Conservation (phyloP, 768 basidiomycete species). For the Suillus fuscotomentosus region DNA sequence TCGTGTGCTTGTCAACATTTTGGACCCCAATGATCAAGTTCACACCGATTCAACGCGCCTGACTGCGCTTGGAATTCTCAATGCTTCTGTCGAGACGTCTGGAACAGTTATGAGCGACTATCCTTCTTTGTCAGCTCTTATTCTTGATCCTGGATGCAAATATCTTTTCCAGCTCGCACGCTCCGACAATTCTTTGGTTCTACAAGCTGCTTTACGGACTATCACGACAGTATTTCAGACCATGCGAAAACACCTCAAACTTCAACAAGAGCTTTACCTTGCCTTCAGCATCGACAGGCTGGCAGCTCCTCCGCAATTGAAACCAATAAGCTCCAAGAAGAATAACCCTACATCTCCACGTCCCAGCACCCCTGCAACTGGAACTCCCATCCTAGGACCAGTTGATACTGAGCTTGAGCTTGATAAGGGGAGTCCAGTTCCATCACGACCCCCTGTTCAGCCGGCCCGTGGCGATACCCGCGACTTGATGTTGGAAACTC, state of each 20-base stretch:
- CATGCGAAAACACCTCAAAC: conserved; percentile 81
- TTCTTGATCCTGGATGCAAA: conserved; percentile 91
- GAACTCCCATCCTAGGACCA: conserved; percentile 42
- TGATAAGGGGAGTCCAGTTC: conserved; percentile 49
- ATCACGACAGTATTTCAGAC: conserved; percentile 88
- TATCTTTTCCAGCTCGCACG: conserved; percentile 96
- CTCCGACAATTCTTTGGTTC: conserved; percentile 79
- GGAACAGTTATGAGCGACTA: conserved; percentile 75
- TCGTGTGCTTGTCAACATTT: conserved; percentile 90
- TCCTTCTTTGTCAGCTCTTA: conserved; percentile 71
- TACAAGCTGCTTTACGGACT: conserved; percentile 79
- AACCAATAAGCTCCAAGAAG: conserved; percentile 32
- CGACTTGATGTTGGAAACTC: conserved; percentile 85
- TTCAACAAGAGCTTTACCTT: conserved; percentile 94
- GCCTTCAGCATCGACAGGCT: conserved; percentile 93
- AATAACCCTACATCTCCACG: conserved; percentile 45
- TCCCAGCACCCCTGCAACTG: conserved; percentile 48
- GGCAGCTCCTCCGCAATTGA: conserved; percentile 48
- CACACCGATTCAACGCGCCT: conserved; percentile 96
- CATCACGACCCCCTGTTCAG: conserved; percentile 58
- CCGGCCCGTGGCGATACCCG: conserved; percentile 87
- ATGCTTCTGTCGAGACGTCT: conserved; percentile 83
- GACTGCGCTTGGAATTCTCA: conserved; percentile 83
- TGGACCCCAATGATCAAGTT: conserved; percentile 91
- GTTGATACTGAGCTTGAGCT: conserved; percentile 37